A percentile compares a stretch with the other conserved stretches of the same genome.
Conservation (phyloP, 1,284 basidiomycete genomes). For the Cutaneotrichosporon sp. region DNA sequence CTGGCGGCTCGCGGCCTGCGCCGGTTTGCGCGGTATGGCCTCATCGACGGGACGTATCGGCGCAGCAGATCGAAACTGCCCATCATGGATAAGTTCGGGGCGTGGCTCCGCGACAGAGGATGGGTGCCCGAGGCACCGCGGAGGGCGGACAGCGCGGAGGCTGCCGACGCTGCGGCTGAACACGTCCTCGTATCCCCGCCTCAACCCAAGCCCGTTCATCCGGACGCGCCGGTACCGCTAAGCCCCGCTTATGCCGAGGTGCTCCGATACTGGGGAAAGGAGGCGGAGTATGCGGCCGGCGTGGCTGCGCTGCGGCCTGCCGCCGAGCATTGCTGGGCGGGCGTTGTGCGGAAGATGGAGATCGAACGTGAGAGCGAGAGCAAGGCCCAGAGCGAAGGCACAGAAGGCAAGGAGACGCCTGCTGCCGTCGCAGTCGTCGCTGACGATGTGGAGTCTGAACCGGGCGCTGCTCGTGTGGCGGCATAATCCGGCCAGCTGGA, state of each 20-base stretch:
- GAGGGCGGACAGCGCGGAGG: background rate
- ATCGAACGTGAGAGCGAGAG: background rate
- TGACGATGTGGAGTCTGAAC: no score
- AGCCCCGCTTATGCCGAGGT: slow-evolving; percentile 9
- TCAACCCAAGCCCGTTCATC: slow-evolving; percentile 10
- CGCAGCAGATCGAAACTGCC: background rate
- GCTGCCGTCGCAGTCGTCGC: no score
- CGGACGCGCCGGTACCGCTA: slow-evolving; percentile 17
- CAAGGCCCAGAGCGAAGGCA: background rate
- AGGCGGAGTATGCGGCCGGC: slow-evolving; percentile 12
- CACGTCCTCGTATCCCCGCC: no score
- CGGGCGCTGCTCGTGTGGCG: no score
- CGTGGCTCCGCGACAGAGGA: slow-evolving; percentile 1
- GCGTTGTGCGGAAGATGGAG: background rate
- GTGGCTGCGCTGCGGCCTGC: background rate
- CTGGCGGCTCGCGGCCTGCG: slow-evolving; percentile 1
- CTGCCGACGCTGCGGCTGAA: no score
- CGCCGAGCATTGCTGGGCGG: background rate
- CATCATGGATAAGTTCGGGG: slow-evolving; percentile 2
- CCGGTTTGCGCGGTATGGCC: background rate
- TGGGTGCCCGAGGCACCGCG: slow-evolving; percentile 1
- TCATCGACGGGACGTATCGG: background rate
- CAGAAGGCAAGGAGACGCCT: no score
- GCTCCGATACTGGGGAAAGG: slow-evolving; percentile 25
- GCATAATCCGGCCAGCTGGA: no score